Base-by-base conservation (phyloP, 768 basidiomycete species). In the Podaxis sp. region DNA sequence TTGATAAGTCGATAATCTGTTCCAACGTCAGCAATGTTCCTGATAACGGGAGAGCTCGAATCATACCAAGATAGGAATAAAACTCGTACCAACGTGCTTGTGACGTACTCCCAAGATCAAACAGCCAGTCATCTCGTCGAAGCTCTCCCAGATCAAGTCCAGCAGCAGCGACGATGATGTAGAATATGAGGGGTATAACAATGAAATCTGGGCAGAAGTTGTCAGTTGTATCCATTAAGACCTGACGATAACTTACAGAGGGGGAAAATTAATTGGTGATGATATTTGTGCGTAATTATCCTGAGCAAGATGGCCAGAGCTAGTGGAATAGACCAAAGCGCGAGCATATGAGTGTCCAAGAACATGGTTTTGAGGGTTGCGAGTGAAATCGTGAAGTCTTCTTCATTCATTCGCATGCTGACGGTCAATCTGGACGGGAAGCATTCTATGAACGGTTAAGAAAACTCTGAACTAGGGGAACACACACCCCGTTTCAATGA, bases 261-360 rank as follows among this genome's bases (percentile, higher is more conserved):
- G 2, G 97, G 96, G 72, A 99, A 96, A 69, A 99, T 83, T 20
- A 98, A 82, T 66, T 98, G 95, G 74, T 98, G 94, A 44, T 89
- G 84, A 75, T 78, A 93, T 64, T 81, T 83, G 57, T 86, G 81
- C 2, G 94, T 98, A 73, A 97, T 89, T 3, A 93, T 59, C 56
- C 96, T 81, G 56, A 99, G 76, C 2, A 93, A 65, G 22, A 91
- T 76, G 0, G 96, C 96, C 28, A 99, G 79, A 2, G 73, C 75
- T 33, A 97, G 77, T 0, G 96, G 93, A 1, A 93, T 79, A 0
- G 84, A 74, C 96, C 96, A 99, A 2, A 96, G 79, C 0, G 78
- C 71, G 13, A 96, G 78, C 38, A 87, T 87, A 63, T 87, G 85
- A 0, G 69, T 51, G 52, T 88, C 79, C 63, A 87, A 70, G 66